Evolutionary conservation across 2,329 filamentous ascomycete species (phyloP).

Genomic region (Ceratocystis lukuohia): DNA sequence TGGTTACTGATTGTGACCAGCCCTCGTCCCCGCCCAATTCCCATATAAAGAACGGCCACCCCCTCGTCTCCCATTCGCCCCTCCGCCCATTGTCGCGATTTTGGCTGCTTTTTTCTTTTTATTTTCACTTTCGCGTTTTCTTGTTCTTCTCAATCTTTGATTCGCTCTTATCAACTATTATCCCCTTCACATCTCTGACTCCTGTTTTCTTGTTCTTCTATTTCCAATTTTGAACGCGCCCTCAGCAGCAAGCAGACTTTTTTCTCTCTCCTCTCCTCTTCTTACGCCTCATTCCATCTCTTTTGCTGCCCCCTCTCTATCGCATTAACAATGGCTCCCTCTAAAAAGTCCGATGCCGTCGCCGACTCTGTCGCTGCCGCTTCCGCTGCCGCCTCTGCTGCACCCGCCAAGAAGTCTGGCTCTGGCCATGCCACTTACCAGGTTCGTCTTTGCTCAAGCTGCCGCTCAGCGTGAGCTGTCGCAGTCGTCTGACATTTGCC

Average conservation of each 20-base stretch:
- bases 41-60: constrained; percentile 43
- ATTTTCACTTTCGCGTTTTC: constrained; percentile 23
- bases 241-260: background rate
- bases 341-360: constrained; percentile 39
- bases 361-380: constrained; percentile 24
- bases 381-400: constrained; percentile 21
- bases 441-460: constrained; percentile 31
- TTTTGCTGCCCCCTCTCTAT: constrained; percentile 13
- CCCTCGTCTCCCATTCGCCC: constrained; percentile 32
- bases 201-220: too few relatives aligned
- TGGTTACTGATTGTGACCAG: constrained; percentile 29
- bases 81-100: constrained; percentile 28
- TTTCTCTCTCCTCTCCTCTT: background rate
- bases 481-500: background rate
- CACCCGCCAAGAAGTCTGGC: constrained; percentile 37
- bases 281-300: background rate
- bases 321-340: constrained; percentile 39
- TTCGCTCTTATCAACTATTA: constrained; percentile 18
- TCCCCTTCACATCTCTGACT: background rate
- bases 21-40: constrained; percentile 39
- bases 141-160: constrained; percentile 23
- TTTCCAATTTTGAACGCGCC: too few relatives aligned
- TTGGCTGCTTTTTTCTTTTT: constrained; percentile 23
- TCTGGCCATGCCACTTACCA: constrained; percentile 44
- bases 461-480: constrained; percentile 15